These are phyloP conservation scores for Monascus ruber DNA, from an alignment of 2,329 filamentous ascomycete genomes.

Conservation along the genomic window DNA sequence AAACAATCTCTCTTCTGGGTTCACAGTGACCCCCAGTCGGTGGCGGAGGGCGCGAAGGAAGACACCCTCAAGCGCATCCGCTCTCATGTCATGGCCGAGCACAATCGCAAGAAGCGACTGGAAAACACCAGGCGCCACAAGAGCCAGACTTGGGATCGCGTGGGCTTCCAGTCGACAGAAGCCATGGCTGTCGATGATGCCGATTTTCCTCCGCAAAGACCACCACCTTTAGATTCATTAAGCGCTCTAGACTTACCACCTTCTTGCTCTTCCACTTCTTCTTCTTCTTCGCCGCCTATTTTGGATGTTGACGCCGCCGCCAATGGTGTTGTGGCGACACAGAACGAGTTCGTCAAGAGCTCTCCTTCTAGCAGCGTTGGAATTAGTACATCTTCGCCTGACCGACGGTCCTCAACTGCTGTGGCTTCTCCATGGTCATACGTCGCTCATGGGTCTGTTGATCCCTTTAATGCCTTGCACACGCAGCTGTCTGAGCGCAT, in stretches of 20 bases:
- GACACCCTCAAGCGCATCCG: slow-evolving; percentile 31
- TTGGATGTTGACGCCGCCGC: not conserved
- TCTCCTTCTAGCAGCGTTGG: not conserved
- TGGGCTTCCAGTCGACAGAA: slow-evolving; percentile 23
- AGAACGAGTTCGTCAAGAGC: not conserved
- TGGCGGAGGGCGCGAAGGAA: slow-evolving; percentile 24
- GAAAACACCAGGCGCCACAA: slow-evolving; percentile 30
- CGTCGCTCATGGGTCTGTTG: slow-evolving; percentile 21
- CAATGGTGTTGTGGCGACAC: not conserved
- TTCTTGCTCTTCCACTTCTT: not conserved
- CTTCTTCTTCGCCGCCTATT: not conserved
- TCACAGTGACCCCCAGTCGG: slow-evolving; percentile 26
- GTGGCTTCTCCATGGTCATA: slow-evolving; percentile 13
- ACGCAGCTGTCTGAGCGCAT: slow-evolving; percentile 26
- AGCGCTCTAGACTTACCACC: not conserved
- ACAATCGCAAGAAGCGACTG: slow-evolving; percentile 30
- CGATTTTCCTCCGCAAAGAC: not conserved
- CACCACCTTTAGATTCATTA: not conserved
- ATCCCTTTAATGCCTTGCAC: slow-evolving; percentile 26
- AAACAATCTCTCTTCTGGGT: slow-evolving; percentile 31
- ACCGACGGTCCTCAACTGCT: slow-evolving; percentile 4
- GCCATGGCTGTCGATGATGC: slow-evolving; percentile 6
- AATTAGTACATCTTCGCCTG: slow-evolving; percentile 5
- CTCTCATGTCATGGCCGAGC: slow-evolving; percentile 34
- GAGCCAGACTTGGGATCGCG: slow-evolving; percentile 26